Conservation (phyloP, 176 grass and related monocot genomes). For the Oryza nivara region DNA sequence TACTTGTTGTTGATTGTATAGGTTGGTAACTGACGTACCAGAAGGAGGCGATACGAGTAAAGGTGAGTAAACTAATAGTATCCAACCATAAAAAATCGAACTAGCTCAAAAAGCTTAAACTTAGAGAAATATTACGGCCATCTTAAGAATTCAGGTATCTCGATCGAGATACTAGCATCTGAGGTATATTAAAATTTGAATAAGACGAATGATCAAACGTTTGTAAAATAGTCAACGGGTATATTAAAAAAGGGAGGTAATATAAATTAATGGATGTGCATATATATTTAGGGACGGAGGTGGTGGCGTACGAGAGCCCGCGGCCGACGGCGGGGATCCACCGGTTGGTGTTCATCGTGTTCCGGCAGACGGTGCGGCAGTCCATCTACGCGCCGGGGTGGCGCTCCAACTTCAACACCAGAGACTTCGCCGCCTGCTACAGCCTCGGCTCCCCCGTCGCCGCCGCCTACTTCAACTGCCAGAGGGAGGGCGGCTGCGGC, state of each 20-base stretch:
- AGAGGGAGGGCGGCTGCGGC: slow-evolving; percentile 71
- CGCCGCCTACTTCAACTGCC: slow-evolving; percentile 70
- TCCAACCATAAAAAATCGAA: background rate
- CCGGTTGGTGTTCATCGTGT: slow-evolving; percentile 65
- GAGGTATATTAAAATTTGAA: no score
- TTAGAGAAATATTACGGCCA: no score
- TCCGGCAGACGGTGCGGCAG: slow-evolving; percentile 55
- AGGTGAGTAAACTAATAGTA: slow-evolving; percentile 43
- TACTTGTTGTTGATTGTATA: slow-evolving; percentile 21
- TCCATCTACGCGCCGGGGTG: slow-evolving; percentile 61
- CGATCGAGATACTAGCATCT: no score
- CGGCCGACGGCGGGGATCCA: slow-evolving; percentile 59
- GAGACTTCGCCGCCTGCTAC: slow-evolving; percentile 61
- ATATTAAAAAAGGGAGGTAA: no score
- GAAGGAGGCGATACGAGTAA: slow-evolving; percentile 56
- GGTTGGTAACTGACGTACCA: slow-evolving; percentile 90
- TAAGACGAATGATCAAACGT: no score
- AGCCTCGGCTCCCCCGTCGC: slow-evolving; percentile 49
- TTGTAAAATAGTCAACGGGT: no score
- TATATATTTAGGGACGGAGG: slow-evolving; percentile 43
- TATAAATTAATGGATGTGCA: no score
- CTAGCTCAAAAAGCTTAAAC: background rate
- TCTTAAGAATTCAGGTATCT: no score
- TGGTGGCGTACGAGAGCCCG: slow-evolving; percentile 57
- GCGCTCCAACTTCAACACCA: slow-evolving; percentile 75